phyloP scores from a whole-genome alignment of 2,329 filamentous ascomycete genomes.

The Alternaria gaisen region DNA sequence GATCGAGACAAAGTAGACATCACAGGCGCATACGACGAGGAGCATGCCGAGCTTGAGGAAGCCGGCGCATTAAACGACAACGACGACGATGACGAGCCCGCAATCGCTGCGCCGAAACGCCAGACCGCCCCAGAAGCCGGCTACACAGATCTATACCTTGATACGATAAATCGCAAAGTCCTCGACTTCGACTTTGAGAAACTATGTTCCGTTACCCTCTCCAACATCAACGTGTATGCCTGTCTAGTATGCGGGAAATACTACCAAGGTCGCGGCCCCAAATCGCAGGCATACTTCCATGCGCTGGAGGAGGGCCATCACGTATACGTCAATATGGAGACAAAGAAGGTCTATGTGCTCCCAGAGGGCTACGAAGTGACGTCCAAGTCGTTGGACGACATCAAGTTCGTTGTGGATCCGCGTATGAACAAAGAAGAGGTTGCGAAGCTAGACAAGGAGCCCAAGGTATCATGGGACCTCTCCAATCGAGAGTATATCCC shows the following conservation, averaged over 20 bases:
- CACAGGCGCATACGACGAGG: constrained; percentile 45
- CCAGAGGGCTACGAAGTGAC: constrained; percentile 97
- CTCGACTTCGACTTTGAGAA: constrained; percentile 99
- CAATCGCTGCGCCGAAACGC: constrained; percentile 63
- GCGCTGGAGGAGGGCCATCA: constrained; percentile 94
- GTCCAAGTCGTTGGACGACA: constrained; percentile 94
- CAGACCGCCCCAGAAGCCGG: constrained; percentile 84
- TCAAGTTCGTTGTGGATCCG: constrained; percentile 97
- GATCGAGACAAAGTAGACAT: constrained; percentile 46
- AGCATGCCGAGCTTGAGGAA: constrained; percentile 50
- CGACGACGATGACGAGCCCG: constrained; percentile 51
- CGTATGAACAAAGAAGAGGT: constrained; percentile 84
- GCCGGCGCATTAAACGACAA: constrained; percentile 42
- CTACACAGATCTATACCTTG: constrained; percentile 95
- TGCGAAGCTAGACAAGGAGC: constrained; percentile 74
- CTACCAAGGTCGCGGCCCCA: constrained; percentile 90
- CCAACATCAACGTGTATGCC: constrained; percentile 98
- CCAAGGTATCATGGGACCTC: constrained; percentile 76
- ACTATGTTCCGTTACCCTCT: constrained; percentile 92
- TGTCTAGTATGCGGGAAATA: constrained; percentile 98
- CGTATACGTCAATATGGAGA: constrained; percentile 97
- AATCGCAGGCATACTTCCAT: constrained; percentile 97
- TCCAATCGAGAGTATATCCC: constrained; percentile 86
- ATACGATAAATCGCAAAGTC: constrained; percentile 91
- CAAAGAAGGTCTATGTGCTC: constrained; percentile 87